A percentile compares a stretch with the other conserved stretches of the same genome.
These are phyloP conservation scores for Hanseniaspora valbyensis DNA, from an alignment of 805 yeast genomes.

Conservation along the genomic window DNA sequence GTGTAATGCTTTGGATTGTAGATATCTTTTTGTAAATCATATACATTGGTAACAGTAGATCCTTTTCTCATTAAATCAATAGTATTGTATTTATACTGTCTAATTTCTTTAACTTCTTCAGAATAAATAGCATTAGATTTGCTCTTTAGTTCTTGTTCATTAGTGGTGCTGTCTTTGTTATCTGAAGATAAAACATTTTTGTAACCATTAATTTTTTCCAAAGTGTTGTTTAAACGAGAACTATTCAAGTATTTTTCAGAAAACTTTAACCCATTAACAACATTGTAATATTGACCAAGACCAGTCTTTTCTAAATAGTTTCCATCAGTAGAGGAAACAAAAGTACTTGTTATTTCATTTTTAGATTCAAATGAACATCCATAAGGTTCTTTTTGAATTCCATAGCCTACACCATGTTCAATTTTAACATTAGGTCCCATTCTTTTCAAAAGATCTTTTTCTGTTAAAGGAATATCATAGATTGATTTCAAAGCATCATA, in stretches of 20 bases:
- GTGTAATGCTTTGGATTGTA: constrained; percentile 45
- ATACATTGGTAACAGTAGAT: constrained; percentile 31
- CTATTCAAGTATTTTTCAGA: background rate
- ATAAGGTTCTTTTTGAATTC: constrained; percentile 12
- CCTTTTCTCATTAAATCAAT: background rate
- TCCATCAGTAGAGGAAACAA: constrained; percentile 1
- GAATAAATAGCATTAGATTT: background rate
- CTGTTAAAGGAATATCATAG: constrained; percentile 2
- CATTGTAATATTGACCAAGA: background rate
- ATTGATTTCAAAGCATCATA: constrained; percentile 8
- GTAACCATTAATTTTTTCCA: background rate
- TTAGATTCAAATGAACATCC: constrained; percentile 3
- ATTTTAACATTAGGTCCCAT: constrained; percentile 13
- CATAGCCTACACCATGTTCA: constrained; percentile 13
- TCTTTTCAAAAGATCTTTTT: constrained; percentile 2
- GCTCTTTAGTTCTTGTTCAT: background rate
- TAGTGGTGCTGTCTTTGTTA: no score
- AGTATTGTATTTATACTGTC: constrained; percentile 7
- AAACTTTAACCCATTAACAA: constrained; percentile 2
- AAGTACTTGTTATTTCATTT: background rate
- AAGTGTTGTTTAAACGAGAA: background rate
- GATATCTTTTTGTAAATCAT: constrained; percentile 58
- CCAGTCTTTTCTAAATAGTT: constrained; percentile 6
- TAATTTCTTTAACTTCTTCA: constrained; percentile 1
- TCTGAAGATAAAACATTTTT: background rate